Conservation (phyloP, 441 rosid species). For the Populus hybrid region DNA sequence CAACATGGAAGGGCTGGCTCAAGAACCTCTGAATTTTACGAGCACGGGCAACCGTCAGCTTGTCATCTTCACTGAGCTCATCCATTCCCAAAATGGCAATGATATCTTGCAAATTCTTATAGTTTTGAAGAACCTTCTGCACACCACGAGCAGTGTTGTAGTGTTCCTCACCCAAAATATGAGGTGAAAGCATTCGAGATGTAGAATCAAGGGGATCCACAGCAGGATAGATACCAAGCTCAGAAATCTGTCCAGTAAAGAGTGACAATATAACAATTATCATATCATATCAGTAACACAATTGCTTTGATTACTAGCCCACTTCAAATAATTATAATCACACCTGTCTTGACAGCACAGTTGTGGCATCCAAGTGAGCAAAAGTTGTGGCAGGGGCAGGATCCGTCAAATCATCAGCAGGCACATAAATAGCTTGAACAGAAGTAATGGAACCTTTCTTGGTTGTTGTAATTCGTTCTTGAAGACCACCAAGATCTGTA, state of each 20-base stretch:
- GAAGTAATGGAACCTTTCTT: constrained; percentile 98
- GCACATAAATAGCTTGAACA: constrained; percentile 96
- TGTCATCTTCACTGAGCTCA: constrained; percentile 98
- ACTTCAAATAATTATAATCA: constrained; percentile 6
- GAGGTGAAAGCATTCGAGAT: constrained; percentile 97
- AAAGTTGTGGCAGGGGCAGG: constrained; percentile 99
- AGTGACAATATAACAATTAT: not conserved
- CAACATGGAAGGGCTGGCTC: constrained; percentile 99
- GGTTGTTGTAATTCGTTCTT: constrained; percentile 96
- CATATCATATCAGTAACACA: not conserved
- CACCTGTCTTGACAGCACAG: constrained; percentile 96
- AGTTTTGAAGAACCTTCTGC: constrained; percentile 94
- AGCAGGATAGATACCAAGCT: constrained; percentile 97
- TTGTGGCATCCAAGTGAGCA: constrained; percentile 99
- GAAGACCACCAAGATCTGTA: constrained; percentile 98
- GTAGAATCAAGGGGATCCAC: constrained; percentile 97
- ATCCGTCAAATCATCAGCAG: constrained; percentile 99
- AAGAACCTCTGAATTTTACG: constrained; percentile 92
- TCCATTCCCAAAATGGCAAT: constrained; percentile 98
- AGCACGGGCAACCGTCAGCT: constrained; percentile 94
- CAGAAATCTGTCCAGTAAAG: constrained; percentile 57
- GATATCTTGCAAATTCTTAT: constrained; percentile 95
- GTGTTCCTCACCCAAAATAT: constrained; percentile 90
- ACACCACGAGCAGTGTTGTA: constrained; percentile 97
- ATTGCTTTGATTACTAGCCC: not conserved